A percentile compares a stretch with the other conserved stretches of the same genome.
Conservation (phyloP, 2,329 filamentous ascomycete species). For the Beauveria sp. region DNA sequence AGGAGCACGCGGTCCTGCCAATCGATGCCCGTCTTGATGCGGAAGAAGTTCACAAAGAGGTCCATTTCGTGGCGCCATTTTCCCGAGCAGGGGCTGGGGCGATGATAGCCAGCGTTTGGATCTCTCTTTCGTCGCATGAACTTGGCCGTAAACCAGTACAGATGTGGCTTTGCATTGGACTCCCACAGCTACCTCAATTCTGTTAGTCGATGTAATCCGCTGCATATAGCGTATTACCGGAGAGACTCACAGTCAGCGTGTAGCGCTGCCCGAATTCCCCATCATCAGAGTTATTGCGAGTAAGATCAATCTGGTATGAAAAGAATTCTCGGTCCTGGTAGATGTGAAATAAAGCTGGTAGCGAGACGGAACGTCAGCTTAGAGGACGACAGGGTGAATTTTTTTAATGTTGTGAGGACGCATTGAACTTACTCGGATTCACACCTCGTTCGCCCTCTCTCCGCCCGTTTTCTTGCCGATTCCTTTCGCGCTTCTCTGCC, state of each 20-base stretch:
- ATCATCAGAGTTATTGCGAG: constrained; percentile 38
- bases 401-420: neutral
- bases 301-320: constrained; percentile 54
- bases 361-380: neutral
- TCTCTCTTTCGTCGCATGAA: constrained; percentile 35
- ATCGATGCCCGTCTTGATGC: constrained; percentile 44
- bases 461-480: constrained; percentile 30
- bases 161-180: constrained; percentile 48
- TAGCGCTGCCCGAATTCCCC: constrained; percentile 51
- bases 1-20: constrained; percentile 49
- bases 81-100: constrained; percentile 30
- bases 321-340: constrained; percentile 58
- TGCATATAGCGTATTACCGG: neutral
- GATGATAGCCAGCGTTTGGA: constrained; percentile 27
- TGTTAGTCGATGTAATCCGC: neutral
- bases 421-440: constrained; percentile 37
- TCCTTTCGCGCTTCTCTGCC: constrained; percentile 24
- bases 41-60: constrained; percentile 51
- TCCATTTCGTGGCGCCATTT: constrained; percentile 36
- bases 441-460: constrained; percentile 35
- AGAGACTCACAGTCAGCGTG: constrained; percentile 45
- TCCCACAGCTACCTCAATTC: constrained; percentile 54
- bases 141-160: constrained; percentile 54
- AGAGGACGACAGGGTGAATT: neutral
- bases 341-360: constrained; percentile 43